Evolutionary conservation across 176 grass and related monocot species (phyloP).

Genomic region (Pontederia paniculata): DNA sequence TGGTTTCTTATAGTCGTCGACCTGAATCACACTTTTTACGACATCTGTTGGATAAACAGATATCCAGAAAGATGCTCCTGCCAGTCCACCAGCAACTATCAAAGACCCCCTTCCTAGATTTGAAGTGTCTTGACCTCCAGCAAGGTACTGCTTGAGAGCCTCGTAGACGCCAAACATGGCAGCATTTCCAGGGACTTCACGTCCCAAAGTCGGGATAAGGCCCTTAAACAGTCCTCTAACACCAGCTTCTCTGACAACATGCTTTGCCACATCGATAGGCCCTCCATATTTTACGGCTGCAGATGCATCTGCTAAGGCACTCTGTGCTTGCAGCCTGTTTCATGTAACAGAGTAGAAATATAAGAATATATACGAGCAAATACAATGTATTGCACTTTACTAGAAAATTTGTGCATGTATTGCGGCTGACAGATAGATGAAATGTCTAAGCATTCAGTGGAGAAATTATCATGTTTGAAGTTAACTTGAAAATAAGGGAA

Average conservation of each 20-base stretch:
- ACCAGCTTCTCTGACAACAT: conserved; percentile 51
- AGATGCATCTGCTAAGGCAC: conserved; percentile 32
- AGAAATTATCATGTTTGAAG: not conserved
- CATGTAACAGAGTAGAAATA: not conserved
- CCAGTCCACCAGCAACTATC: conserved; percentile 50
- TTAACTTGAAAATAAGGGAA: not conserved
- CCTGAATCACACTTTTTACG: conserved; percentile 79
- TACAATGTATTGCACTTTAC: not conserved
- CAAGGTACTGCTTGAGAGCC: conserved; percentile 34
- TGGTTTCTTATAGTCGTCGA: conserved; percentile 69
- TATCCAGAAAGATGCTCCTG: conserved; percentile 55
- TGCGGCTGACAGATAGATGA: too few species aligned
- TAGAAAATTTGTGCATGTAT: not conserved
- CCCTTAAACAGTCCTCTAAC: conserved; percentile 48
- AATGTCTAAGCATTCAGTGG: too few species aligned
- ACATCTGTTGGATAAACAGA: conserved; percentile 69
- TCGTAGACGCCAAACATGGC: conserved; percentile 76
- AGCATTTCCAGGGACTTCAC: conserved; percentile 64
- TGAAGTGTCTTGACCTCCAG: conserved; percentile 52
- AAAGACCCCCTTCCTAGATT: conserved; percentile 39
- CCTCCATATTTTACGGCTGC: conserved; percentile 48
- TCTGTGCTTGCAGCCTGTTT: conserved; percentile 70
- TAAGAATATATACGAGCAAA: not conserved
- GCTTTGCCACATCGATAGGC: conserved; percentile 53
- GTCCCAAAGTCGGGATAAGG: conserved; percentile 39